phyloP scores from a whole-genome alignment of 163 green algal species.

The Smithsoniella earleae region DNA sequence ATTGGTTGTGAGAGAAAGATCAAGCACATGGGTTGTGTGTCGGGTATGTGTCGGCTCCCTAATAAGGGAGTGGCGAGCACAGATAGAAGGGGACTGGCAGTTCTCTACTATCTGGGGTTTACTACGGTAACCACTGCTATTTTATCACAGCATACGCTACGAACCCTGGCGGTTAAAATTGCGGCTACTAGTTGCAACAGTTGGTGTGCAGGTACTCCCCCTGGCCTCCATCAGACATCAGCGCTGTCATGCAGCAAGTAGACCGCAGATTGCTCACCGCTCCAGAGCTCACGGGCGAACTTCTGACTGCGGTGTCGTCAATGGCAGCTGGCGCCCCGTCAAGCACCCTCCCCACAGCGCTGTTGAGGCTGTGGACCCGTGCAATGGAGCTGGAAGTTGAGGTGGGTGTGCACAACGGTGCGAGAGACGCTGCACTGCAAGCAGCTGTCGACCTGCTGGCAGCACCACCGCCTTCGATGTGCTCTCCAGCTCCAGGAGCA shows the following conservation, averaged over 20 bases:
- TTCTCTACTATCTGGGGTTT: no score
- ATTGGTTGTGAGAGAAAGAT: no score
- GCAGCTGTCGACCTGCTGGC: conserved; percentile 20
- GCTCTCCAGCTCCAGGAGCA: neutral
- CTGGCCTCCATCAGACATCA: conserved; percentile 31
- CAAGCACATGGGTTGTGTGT: no score
- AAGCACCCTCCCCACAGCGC: conserved; percentile 11
- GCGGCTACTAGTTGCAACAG: no score
- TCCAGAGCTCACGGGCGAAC: conserved; percentile 9
- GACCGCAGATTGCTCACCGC: conserved; percentile 23
- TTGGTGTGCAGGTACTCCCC: conserved; percentile 29
- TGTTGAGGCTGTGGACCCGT: conserved; percentile 26
- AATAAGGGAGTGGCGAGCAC: no score
- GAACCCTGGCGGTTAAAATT: no score
- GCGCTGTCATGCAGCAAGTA: conserved; percentile 18
- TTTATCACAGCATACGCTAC: no score
- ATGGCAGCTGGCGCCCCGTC: conserved; percentile 21
- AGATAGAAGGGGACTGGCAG: no score
- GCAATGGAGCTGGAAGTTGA: conserved; percentile 25
- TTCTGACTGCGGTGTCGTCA: conserved; percentile 23
- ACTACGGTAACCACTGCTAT: no score
- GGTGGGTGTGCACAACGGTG: conserved; percentile 26
- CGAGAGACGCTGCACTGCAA: conserved; percentile 16
- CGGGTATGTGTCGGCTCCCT: no score
- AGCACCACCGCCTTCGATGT: conserved; percentile 15